These are phyloP conservation scores for Pilaira anomala DNA, from an alignment of 192 early-diverging fungal species.

Conservation along the genomic window DNA sequence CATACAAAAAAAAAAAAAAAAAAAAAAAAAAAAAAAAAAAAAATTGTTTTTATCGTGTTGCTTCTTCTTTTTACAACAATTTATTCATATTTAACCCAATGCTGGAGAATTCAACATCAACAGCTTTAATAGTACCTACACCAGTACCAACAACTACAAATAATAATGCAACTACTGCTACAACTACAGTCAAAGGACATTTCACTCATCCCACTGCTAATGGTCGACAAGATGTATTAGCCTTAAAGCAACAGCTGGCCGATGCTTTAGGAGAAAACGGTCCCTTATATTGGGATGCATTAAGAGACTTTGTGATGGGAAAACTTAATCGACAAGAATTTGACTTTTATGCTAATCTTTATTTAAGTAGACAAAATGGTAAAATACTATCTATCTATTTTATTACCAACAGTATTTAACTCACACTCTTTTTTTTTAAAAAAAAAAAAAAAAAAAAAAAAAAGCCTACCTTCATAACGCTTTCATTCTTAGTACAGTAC, in stretches of 20 bases:
- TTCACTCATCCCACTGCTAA: slow-evolving; percentile 38
- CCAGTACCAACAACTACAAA: neutral
- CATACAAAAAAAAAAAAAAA: no score
- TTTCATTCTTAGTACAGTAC: slow-evolving; percentile 75
- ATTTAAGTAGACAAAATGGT: slow-evolving; percentile 52
- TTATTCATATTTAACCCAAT: no score
- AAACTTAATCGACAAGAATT: slow-evolving; percentile 75
- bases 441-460: no score
- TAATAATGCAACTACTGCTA: neutral
- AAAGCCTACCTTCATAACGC: slow-evolving; percentile 64
- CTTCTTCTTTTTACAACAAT: no score
- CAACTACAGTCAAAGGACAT: slow-evolving; percentile 7
- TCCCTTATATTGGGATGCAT: slow-evolving; percentile 69
- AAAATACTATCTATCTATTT: neutral
- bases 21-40: no score
- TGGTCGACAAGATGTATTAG: slow-evolving; percentile 48
- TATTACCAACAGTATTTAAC: neutral
- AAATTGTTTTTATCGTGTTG: no score
- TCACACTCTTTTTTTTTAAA: neutral
- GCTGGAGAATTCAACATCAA: no score
- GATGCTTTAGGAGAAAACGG: slow-evolving; percentile 75
- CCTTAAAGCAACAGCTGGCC: slow-evolving; percentile 67
- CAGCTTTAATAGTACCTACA: no score
- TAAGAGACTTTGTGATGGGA: slow-evolving; percentile 73
- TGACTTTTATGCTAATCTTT: slow-evolving; percentile 75